phyloP scores from a whole-genome alignment of 306 rosid species.

The Glycyrrhiza uralensis region DNA sequence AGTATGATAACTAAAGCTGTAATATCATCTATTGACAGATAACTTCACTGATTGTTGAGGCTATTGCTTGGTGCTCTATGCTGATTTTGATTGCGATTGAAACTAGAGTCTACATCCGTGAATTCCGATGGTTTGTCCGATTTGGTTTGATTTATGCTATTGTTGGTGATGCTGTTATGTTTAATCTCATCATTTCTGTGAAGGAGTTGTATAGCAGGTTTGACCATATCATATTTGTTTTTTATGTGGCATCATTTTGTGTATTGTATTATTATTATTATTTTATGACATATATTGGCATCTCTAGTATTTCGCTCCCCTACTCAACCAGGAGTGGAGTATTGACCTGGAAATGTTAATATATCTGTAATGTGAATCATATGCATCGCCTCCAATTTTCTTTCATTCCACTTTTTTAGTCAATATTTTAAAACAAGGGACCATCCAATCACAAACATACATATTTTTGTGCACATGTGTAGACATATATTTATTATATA shows the following conservation, averaged over 20 bases:
- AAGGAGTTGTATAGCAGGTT: constrained; percentile 73
- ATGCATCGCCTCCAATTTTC: not conserved
- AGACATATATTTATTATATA: not conserved
- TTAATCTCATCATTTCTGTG: constrained; percentile 66
- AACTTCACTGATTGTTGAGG: constrained; percentile 55
- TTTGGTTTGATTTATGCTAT: constrained; percentile 70
- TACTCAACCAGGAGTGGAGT: not conserved
- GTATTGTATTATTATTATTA: not conserved
- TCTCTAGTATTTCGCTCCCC: not conserved
- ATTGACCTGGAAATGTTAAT: not conserved
- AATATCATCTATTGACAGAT: constrained; percentile 49
- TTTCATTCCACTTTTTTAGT: not conserved
- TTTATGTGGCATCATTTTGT: not conserved
- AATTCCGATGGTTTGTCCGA: constrained; percentile 85
- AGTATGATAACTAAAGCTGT: constrained; percentile 25
- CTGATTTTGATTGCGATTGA: constrained; percentile 72
- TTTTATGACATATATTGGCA: not conserved
- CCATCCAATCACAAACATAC: not conserved
- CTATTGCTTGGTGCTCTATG: constrained; percentile 77
- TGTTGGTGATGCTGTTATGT: constrained; percentile 78
- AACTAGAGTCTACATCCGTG: constrained; percentile 71
- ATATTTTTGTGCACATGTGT: not conserved
- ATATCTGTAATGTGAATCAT: not conserved
- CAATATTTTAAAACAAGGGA: constrained; percentile 15
- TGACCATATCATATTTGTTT: constrained; percentile 22